A percentile compares a stretch with the other conserved stretches of the same genome.
Conservation (phyloP, 495 filamentous ascomycete species). For the Podospora bellae-mahoneyi region DNA sequence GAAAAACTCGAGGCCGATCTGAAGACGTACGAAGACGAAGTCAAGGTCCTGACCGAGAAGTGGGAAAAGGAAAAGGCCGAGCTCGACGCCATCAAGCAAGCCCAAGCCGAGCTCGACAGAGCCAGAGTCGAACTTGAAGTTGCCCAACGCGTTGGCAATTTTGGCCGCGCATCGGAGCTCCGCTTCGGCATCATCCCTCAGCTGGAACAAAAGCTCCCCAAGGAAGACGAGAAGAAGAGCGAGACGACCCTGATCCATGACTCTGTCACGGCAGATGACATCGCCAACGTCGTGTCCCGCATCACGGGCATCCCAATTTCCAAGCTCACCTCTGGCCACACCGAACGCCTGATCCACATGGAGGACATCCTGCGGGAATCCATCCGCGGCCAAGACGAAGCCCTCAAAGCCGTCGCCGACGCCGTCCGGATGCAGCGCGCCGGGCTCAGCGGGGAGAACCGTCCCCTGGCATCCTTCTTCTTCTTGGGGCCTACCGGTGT, state of each 20-base stretch:
- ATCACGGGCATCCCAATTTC: constrained; percentile 89
- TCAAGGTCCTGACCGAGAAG: constrained; percentile 59
- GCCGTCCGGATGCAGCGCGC: constrained; percentile 93
- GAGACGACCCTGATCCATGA: constrained; percentile 76
- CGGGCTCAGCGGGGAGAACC: constrained; percentile 84
- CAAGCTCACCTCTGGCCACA: constrained; percentile 87
- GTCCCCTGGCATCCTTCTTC: constrained; percentile 92
- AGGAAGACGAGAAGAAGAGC: constrained; percentile 57
- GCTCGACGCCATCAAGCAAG: constrained; percentile 78
- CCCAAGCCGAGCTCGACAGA: constrained; percentile 78
- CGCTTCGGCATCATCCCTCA: constrained; percentile 80
- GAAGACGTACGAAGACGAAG: constrained; percentile 69
- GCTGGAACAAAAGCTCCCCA: constrained; percentile 73
- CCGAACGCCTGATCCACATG: constrained; percentile 91
- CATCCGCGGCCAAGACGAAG: constrained; percentile 91
- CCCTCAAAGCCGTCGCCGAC: constrained; percentile 83
- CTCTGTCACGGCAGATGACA: constrained; percentile 89
- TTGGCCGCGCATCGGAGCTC: constrained; percentile 80
- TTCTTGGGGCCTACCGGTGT: constrained; percentile 96
- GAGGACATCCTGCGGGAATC: constrained; percentile 83
- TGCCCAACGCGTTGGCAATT: constrained; percentile 88
- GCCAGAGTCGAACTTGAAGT: constrained; percentile 80
- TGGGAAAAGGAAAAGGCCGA: constrained; percentile 90
- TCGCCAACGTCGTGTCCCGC: constrained; percentile 83
- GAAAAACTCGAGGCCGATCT: constrained; percentile 76